These are phyloP conservation scores for Alternaria viburni DNA, from an alignment of 2,329 filamentous ascomycete genomes.

Conservation along the genomic window DNA sequence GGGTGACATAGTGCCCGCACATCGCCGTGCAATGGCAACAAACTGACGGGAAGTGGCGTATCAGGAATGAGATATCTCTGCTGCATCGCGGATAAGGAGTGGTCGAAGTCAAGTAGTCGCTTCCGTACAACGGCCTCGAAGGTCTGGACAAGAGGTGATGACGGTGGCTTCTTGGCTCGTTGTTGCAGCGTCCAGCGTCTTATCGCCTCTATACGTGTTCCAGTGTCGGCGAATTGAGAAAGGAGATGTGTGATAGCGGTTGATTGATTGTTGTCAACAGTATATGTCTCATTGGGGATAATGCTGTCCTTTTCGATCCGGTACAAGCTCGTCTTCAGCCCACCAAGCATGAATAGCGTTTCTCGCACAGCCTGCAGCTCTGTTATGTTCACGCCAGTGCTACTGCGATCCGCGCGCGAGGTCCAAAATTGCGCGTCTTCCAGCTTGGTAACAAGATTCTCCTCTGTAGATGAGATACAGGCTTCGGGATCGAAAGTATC, in stretches of 20 bases:
- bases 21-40: conserved; percentile 67
- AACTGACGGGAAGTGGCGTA: conserved; percentile 66
- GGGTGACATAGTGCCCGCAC: conserved; percentile 61
- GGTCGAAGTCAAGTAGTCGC: conserved; percentile 66
- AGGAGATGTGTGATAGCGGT: conserved; percentile 48
- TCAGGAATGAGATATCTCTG: conserved; percentile 62
- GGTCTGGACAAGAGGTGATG: conserved; percentile 64
- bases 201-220: conserved; percentile 55
- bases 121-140: conserved; percentile 69
- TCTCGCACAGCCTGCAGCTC: conserved; percentile 80
- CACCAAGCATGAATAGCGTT: conserved; percentile 82
- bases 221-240: conserved; percentile 56
- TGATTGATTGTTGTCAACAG: conserved; percentile 47
- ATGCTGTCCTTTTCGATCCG: conserved; percentile 39
- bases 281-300: conserved; percentile 47
- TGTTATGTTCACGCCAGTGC: conserved; percentile 55
- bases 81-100: conserved; percentile 65
- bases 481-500: conserved; percentile 44
- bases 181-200: conserved; percentile 53
- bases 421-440: conserved; percentile 58
- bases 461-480: conserved; percentile 39
- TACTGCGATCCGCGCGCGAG: conserved; percentile 9
- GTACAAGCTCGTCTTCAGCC: conserved; percentile 77
- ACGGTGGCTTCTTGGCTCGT: conserved; percentile 31
- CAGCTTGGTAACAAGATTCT: conserved; percentile 46